phyloP scores from a whole-genome alignment of 2,329 filamentous ascomycete species.

The Chaetoscypha palmicola region DNA sequence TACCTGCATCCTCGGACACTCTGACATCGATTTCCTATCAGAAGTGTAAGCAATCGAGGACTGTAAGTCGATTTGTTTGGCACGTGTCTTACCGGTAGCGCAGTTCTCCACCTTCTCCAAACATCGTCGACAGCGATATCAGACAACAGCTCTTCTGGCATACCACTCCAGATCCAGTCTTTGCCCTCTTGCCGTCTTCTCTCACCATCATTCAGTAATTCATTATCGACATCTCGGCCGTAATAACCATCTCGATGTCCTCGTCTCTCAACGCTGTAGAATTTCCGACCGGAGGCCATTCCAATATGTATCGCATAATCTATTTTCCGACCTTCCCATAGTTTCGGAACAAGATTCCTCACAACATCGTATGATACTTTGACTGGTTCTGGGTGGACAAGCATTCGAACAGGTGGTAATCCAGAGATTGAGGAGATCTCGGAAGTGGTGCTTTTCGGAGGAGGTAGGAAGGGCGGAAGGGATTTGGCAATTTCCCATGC shows the following conservation, averaged over 20 bases:
- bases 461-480: constrained; percentile 59
- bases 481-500: constrained; percentile 69
- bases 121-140: constrained; percentile 53
- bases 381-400: constrained; percentile 59
- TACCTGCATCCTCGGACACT: constrained; percentile 63
- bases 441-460: constrained; percentile 29
- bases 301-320: constrained; percentile 73
- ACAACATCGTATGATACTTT: constrained; percentile 66
- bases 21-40: constrained; percentile 41
- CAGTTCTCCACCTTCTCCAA: constrained; percentile 46
- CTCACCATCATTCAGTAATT: constrained; percentile 43
- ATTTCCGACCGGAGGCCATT: constrained; percentile 58
- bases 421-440: constrained; percentile 28
- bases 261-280: constrained; percentile 64
- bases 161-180: constrained; percentile 47
- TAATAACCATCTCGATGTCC: constrained; percentile 68
- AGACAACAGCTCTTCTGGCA: constrained; percentile 49
- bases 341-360: constrained; percentile 51
- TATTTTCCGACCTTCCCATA: constrained; percentile 42
- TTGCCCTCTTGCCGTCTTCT: constrained; percentile 34
- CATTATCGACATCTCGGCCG: constrained; percentile 62
- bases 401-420: constrained; percentile 48
- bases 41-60: background rate
- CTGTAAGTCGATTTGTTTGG: background rate
- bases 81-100: constrained; percentile 39